Percentiles rank a stretch among this genome's conserved stretches.
phyloP scores from a whole-genome alignment of 78 protist genomes.

The Isochrysis galbana region DNA sequence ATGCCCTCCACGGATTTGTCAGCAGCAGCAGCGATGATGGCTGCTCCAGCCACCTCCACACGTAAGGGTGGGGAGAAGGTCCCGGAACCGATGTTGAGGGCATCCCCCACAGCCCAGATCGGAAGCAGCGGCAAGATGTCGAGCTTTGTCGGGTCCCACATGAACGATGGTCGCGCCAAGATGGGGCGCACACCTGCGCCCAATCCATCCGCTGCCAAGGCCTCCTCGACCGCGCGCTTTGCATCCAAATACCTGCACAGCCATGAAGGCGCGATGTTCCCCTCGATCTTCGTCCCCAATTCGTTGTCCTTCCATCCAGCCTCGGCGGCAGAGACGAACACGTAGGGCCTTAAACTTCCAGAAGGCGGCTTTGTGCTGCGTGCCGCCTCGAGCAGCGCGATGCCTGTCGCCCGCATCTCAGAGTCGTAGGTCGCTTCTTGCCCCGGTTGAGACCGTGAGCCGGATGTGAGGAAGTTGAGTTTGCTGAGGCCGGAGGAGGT shows the following conservation, averaged over 20 bases:
- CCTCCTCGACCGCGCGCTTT: neutral
- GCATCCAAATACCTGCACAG: neutral
- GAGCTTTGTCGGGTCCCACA: neutral
- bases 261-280: neutral
- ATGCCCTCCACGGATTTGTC: neutral
- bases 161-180: neutral
- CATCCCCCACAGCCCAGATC: neutral
- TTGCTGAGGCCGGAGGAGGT: neutral
- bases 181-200: neutral
- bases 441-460: neutral
- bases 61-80: neutral
- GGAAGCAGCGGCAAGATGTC: neutral
- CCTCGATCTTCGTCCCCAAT: neutral
- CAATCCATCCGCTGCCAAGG: neutral
- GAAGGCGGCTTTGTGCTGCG: neutral
- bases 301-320: neutral
- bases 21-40: neutral
- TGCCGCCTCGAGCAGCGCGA: neutral
- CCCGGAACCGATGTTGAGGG: neutral
- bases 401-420: neutral
- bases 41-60: neutral
- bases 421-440: neutral
- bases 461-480: neutral
- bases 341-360: neutral
- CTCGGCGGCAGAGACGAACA: neutral